phyloP scores from a whole-genome alignment of 495 filamentous ascomycete genomes.

The Lophiostoma macrostomum region DNA sequence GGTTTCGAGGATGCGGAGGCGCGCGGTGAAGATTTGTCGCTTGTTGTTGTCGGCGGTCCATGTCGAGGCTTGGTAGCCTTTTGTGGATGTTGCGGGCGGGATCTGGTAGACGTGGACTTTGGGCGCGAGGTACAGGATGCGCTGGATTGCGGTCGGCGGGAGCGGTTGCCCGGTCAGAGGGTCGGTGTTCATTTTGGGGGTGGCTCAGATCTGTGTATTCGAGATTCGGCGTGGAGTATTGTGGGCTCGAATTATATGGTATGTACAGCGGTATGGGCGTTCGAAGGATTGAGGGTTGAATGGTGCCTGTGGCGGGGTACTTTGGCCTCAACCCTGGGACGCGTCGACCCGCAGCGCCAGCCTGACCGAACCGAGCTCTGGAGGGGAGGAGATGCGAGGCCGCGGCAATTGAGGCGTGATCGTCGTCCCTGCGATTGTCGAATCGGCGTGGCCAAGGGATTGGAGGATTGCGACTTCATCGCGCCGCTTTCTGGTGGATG shows the following conservation, averaged over 20 bases:
- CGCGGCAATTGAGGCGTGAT: background rate
- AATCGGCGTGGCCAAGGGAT: conserved; percentile 27
- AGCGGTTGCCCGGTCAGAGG: conserved; percentile 57
- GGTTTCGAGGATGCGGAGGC: conserved; percentile 75
- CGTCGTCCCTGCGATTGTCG: conserved; percentile 21
- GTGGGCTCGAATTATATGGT: no score
- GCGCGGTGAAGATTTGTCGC: conserved; percentile 76
- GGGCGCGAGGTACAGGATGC: conserved; percentile 67
- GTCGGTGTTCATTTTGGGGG: conserved; percentile 45
- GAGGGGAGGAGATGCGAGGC: no score
- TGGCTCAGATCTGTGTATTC: no score
- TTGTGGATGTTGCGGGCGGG: conserved; percentile 65
- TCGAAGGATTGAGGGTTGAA: no score
- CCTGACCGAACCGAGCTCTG: no score
- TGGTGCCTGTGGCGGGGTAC: no score
- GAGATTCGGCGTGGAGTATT: background rate
- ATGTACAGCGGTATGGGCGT: no score
- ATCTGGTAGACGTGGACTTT: conserved; percentile 77
- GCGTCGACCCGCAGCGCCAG: no score
- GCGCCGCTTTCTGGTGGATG: conserved; percentile 1
- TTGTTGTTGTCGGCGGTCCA: conserved; percentile 70
- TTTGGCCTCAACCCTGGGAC: no score
- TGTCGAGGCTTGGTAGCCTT: conserved; percentile 67
- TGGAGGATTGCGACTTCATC: conserved; percentile 14
- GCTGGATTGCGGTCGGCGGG: conserved; percentile 67